Evolutionary conservation across 2,329 filamentous ascomycete genomes (phyloP), one percentile per base, ranked within the genome.

Genomic region (Penicillium thymicola): DNA sequence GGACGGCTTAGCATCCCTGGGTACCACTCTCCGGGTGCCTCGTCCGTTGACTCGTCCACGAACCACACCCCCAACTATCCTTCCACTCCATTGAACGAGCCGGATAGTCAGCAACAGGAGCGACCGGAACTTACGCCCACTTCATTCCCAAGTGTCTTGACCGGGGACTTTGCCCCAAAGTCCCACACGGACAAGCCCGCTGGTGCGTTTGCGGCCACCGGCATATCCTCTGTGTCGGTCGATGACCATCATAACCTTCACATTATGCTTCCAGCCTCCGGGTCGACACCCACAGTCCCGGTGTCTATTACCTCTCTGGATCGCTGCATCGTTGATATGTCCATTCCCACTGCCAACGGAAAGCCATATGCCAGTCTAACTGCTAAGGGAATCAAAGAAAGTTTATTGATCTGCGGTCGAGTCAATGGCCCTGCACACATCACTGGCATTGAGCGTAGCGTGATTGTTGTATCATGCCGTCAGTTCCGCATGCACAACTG

Each of bases 401-500:
- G 87, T 48, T 77, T 97, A 18, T 79, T 99, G 27, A 78, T 97
- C 14, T 89, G 88, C 38, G 92, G 92, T 0, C 84, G 85, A 54
- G 89, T 97, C 6, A 80, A 82, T 40, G 94, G 94, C 0, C 85
- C 94, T 0, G 86, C 88, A 9, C 93, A 97, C 70, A 83, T 97
- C 50, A 97, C 93, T 0, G 82, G 81, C 0, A 77, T 96, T 1
- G 77, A 80, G 49, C 79, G 90, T 65, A 89, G 87, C 60, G 83
- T 91, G n/a, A 74, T 96, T 14, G 85, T 97, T 0, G 85, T 96
- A 3, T 81, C 85, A 7, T 89, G 90, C 51, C 83, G 89, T n/a
- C 94, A 99, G 73, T 91, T 96, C 67, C 85, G 94, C 23, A 93
- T 99, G 78, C 94, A 99, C 71, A 89, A 93, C 63, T 95, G 90